Base-by-base conservation (phyloP, 495 filamentous ascomycete species). In the Corynascus novoguineensis region DNA sequence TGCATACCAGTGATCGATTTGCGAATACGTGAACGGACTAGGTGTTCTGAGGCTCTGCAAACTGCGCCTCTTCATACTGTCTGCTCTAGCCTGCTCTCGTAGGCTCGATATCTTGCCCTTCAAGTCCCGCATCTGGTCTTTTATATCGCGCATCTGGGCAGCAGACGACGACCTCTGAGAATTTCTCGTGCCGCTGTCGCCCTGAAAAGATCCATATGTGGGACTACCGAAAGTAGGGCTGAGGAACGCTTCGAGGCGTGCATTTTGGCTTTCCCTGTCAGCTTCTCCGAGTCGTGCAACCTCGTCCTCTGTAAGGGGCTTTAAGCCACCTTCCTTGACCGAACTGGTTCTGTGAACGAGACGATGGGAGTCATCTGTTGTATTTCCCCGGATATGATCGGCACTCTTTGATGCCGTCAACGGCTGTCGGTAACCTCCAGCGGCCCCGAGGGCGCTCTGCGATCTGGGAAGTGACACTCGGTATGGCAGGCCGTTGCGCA, bases 61-160 rank as follows among this genome's bases (percentile, higher is more conserved):
- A 67, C 92, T 96, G 47, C 87, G 83, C 41, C 93, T 81, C 59
- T 88, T 86, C 59, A 96, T 70, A 58, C 80, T 88, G 62, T 97
- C 93, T 58, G 88, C 88, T 47, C 88, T 82, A 5, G 87, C 86
- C 67, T 91, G 87, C 60, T 91, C 83, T 57, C 92, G 84, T 31
- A 98, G 72, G 11, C 78, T 86, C 4, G 92, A 95, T 21, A 98
- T 89, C 61, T 90, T 89, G 49, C 92, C 93, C 63, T 92, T 90
- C 24, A 98, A 75, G 60, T 91, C 91, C 61, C 92, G 86, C 87
- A 97, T 93, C 73, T 98, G 91, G 60, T 92, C 87, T 50, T 88
- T 87, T 15, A 97, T 76, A 65, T 89, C 88, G 24, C 87, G 82
- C 71, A 95, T 90, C 63, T 91, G 88, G 25, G 81, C 75, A 31